Evolutionary conservation across 139 green algal species (phyloP).

Genomic region (Chlorella sorokiniana): DNA sequence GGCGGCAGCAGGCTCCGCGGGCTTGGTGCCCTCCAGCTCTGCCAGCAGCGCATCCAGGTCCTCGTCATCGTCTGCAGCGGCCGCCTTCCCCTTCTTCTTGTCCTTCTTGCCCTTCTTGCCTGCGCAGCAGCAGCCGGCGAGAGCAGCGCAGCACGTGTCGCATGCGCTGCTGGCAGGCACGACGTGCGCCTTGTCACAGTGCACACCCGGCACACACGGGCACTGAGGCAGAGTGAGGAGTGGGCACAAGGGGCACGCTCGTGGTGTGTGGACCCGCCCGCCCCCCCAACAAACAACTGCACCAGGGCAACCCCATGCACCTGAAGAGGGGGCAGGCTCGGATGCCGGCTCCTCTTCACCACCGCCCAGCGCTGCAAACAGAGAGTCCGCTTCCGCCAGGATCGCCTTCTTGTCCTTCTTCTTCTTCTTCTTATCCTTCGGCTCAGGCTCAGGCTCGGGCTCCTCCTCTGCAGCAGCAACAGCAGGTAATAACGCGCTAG

Average conservation of each 20-base stretch:
- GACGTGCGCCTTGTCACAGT: neutral
- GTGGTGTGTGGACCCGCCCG: too few relatives aligned
- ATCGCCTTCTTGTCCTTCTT: slow-evolving; percentile 47
- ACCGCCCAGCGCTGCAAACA: slow-evolving; percentile 34
- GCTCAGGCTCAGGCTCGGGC: slow-evolving; percentile 19
- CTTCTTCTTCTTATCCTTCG: slow-evolving; percentile 56
- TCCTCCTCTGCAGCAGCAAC: slow-evolving; percentile 17
- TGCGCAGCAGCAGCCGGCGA: neutral
- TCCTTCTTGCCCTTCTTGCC: slow-evolving; percentile 56
- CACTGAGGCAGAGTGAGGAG: neutral
- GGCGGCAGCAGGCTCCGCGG: neutral
- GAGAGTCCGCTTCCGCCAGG: slow-evolving; percentile 34
- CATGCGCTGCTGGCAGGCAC: neutral
- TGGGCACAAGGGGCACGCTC: too few relatives aligned
- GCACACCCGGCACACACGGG: neutral
- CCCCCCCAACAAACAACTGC: neutral
- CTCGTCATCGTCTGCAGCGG: slow-evolving; percentile 58
- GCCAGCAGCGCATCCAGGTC: slow-evolving; percentile 76
- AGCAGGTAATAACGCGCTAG: neutral
- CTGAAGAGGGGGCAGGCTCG: neutral
- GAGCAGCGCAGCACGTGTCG: neutral
- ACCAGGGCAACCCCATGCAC: neutral
- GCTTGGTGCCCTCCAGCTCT: slow-evolving; percentile 65
- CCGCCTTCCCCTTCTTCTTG: slow-evolving; percentile 48
- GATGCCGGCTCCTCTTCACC: slow-evolving; percentile 11